A percentile compares a stretch with the other conserved stretches of the same genome.
Conservation (phyloP, 805 yeast species). For the Hermanozyma aechmeae region DNA sequence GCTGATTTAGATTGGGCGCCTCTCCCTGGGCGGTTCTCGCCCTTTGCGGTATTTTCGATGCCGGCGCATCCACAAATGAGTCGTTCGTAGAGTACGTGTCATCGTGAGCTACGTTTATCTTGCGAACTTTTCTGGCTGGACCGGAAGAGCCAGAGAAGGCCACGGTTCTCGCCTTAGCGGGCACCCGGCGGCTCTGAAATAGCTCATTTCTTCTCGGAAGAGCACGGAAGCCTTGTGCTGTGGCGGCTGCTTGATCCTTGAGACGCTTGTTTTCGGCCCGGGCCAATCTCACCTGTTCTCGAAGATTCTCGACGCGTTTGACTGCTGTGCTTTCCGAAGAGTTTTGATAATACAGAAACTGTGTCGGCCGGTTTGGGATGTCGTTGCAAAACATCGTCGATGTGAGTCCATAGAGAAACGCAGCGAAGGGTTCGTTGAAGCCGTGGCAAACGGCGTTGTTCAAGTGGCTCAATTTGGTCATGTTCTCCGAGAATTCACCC, state of each 20-base stretch:
- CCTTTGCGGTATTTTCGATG: too few relatives aligned
- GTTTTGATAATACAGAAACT: constrained; percentile 16
- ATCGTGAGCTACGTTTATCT: constrained; percentile 11
- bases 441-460: constrained; percentile 50
- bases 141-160: too few relatives aligned
- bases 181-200: too few relatives aligned
- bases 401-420: constrained; percentile 70
- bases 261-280: constrained; percentile 12
- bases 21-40: constrained; percentile 12
- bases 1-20: constrained; percentile 34
- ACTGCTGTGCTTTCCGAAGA: constrained; percentile 14
- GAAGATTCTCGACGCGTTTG: constrained; percentile 14
- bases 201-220: too few relatives aligned
- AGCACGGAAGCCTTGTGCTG: constrained; percentile 1
- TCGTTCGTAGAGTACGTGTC: constrained; percentile 16
- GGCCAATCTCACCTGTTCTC: constrained; percentile 11
- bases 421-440: constrained; percentile 72
- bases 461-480: constrained; percentile 46
- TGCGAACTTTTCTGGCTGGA: too few relatives aligned
- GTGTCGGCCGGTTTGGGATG: constrained; percentile 39
- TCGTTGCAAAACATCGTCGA: constrained; percentile 87
- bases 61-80: constrained; percentile 22
- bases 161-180: too few relatives aligned
- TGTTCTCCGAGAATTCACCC: too few relatives aligned
- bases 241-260: neutral